Conservation (phyloP, 2,329 filamentous ascomycete species). For the Pleomassaria siparia region DNA sequence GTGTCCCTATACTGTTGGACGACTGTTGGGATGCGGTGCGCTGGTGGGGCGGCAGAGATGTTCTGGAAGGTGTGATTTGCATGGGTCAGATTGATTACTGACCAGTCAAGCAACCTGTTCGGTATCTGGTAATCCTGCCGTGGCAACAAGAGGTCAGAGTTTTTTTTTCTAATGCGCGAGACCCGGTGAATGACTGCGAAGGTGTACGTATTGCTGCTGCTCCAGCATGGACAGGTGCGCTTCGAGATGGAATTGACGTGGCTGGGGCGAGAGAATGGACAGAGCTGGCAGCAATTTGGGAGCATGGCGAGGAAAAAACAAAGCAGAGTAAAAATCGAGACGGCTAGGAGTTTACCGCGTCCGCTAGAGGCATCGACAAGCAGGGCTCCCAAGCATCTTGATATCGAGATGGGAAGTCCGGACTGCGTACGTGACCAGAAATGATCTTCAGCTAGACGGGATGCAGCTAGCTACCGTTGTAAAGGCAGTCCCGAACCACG, state of each 20-base stretch:
- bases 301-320: not conserved
- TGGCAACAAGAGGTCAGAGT: slow-evolving; percentile 32
- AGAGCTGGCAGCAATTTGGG: slow-evolving; percentile 4
- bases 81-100: slow-evolving; percentile 3
- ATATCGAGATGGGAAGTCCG: not conserved
- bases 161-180: slow-evolving; percentile 30
- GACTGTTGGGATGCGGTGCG: slow-evolving; percentile 17
- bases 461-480: slow-evolving; percentile 14
- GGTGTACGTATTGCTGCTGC: slow-evolving; percentile 29
- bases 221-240: slow-evolving; percentile 34
- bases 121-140: slow-evolving; percentile 11
- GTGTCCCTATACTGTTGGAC: slow-evolving; percentile 37
- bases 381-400: not conserved
- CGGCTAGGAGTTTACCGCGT: not conserved
- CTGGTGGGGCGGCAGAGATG: slow-evolving; percentile 19
- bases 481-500: slow-evolving; percentile 6
- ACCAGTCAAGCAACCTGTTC: slow-evolving; percentile 23
- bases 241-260: slow-evolving; percentile 35
- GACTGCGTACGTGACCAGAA: not conserved
- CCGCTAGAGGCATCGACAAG: not conserved
- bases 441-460: slow-evolving; percentile 9
- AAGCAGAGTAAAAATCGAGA: not conserved
- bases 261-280: slow-evolving; percentile 23
- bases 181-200: slow-evolving; percentile 32
- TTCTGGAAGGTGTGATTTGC: slow-evolving; percentile 30